Conservation (phyloP, 768 basidiomycete species). For the Lactarius indigo region DNA sequence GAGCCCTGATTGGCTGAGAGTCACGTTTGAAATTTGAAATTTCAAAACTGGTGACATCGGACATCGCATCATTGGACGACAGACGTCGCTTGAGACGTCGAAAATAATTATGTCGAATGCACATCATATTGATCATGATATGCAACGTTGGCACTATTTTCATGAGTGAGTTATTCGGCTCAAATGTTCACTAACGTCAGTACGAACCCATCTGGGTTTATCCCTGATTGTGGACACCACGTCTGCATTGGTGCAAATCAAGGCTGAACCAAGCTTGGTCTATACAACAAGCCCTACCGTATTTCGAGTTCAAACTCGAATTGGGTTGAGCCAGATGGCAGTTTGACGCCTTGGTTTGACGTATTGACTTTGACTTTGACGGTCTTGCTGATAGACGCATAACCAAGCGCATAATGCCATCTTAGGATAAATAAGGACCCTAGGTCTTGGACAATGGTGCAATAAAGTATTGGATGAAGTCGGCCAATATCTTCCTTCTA, state of each 20-base stretch:
- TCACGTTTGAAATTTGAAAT: not conserved
- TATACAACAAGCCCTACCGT: not conserved
- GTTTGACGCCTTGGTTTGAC: not conserved
- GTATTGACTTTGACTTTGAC: not conserved
- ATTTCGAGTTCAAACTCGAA: not conserved
- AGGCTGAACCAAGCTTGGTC: no score
- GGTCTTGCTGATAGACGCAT: not conserved
- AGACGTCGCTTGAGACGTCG: no score
- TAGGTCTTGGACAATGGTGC: not conserved
- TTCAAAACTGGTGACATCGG: not conserved
- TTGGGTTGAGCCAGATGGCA: not conserved
- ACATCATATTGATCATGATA: not conserved
- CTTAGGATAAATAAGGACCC: not conserved
- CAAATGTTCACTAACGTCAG: not conserved
- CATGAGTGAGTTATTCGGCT: not conserved
- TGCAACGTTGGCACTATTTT: not conserved
- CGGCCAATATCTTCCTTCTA: not conserved
- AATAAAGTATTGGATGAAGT: not conserved
- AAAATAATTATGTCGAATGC: no score
- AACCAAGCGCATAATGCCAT: not conserved
- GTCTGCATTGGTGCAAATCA: not conserved
- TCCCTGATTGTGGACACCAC: not conserved
- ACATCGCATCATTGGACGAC: not conserved
- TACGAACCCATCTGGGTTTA: not conserved
- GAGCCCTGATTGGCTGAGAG: not conserved